These are phyloP conservation scores for Pythium myriotylum DNA, from an alignment of 352 stramenopile species.

Conservation along the genomic window DNA sequence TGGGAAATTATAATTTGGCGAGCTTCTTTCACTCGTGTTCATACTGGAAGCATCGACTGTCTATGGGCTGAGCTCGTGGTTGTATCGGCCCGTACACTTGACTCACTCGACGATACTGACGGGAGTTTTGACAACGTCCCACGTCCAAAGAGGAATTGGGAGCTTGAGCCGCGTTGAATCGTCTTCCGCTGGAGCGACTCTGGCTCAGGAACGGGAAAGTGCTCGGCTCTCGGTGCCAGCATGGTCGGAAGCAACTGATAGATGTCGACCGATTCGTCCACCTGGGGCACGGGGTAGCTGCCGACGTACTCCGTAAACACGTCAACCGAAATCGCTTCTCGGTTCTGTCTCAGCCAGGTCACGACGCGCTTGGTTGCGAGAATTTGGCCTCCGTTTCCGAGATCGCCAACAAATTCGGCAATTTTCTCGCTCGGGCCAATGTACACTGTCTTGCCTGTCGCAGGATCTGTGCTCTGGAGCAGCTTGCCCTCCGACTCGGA, in stretches of 20 bases:
- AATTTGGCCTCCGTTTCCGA: slow-evolving; percentile 33
- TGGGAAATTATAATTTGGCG: no score
- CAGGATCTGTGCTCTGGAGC: slow-evolving; percentile 23
- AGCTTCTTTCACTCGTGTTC: no score
- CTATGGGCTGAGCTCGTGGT: no score
- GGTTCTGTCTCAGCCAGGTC: slow-evolving; percentile 26
- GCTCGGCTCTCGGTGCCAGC: not conserved
- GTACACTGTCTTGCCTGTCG: slow-evolving; percentile 29
- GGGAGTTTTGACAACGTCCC: no score
- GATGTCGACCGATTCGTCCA: slow-evolving; percentile 39
- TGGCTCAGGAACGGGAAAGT: not conserved
- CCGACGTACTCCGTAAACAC: slow-evolving; percentile 32
- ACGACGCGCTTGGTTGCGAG: slow-evolving; percentile 28
- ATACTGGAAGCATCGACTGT: no score
- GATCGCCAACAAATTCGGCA: slow-evolving; percentile 26
- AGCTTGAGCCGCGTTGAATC: no score
- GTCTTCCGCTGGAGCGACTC: no score
- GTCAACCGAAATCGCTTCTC: slow-evolving; percentile 13
- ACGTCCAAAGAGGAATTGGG: no score
- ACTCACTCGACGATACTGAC: no score
- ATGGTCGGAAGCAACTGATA: slow-evolving; percentile 39
- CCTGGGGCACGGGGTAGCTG: slow-evolving; percentile 37
- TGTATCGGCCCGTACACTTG: no score
- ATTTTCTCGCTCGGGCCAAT: slow-evolving; percentile 25
- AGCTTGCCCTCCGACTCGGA: not conserved